Evolutionary conservation across 176 grass and related monocot species (phyloP).

Genomic region (Pharus latifolius): DNA sequence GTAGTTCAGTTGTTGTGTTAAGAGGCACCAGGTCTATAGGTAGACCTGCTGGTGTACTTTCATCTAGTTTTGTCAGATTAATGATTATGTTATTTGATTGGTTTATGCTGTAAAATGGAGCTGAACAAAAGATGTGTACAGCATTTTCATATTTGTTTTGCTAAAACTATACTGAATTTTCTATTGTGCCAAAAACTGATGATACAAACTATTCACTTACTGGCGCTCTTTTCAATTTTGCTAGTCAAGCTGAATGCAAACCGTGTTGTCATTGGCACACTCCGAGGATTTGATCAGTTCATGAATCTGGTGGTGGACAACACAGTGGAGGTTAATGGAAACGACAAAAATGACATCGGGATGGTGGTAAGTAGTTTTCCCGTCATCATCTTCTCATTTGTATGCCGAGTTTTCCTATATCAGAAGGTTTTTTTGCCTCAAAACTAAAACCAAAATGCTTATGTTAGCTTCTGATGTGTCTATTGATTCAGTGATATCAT

Average conservation of each 20-base stretch:
- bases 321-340: conserved; percentile 82
- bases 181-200: too few relatives aligned
- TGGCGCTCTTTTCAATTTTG: not conserved
- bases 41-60: not conserved
- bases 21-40: not conserved
- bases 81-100: not conserved
- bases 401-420: not conserved
- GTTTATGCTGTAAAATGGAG: not conserved
- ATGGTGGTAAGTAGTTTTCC: conserved; percentile 65
- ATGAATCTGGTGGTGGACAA: conserved; percentile 95
- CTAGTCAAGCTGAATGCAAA: conserved; percentile 91
- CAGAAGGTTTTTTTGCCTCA: too few relatives aligned
- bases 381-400: not conserved
- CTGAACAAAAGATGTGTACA: not conserved
- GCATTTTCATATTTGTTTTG: not conserved
- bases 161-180: too few relatives aligned
- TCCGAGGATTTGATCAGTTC: conserved; percentile 93
- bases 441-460: not conserved
- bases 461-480: not conserved
- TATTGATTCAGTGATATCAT: not conserved
- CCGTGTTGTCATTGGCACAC: conserved; percentile 70
- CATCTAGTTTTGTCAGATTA: not conserved
- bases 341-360: conserved; percentile 83
- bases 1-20: too few relatives aligned
- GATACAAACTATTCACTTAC: not conserved